Conservation (phyloP, 2,329 filamentous ascomycete genomes). For the Nemania bipapillata region DNA sequence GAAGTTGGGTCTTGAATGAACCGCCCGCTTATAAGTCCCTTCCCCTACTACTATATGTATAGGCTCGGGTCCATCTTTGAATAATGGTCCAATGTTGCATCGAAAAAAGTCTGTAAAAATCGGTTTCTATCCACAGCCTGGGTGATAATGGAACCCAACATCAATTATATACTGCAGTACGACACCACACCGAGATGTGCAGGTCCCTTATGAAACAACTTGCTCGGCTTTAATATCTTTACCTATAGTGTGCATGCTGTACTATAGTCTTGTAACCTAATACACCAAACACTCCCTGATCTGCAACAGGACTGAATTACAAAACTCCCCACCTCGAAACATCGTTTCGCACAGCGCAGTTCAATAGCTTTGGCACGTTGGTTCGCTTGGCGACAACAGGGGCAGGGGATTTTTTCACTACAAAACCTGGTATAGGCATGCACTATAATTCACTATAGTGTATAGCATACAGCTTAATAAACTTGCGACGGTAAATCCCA, state of each 20-base stretch:
- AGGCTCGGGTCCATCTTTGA: neutral
- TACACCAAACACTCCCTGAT: slow-evolving; percentile 5
- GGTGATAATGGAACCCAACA: neutral
- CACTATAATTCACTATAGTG: neutral
- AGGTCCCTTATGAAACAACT: slow-evolving; percentile 4
- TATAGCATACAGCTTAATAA: neutral
- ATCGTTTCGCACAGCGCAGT: slow-evolving; percentile 30
- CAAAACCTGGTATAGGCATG: slow-evolving; percentile 14
- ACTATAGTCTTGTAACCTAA: neutral
- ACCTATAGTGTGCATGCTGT: neutral
- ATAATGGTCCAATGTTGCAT: neutral
- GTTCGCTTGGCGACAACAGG: slow-evolving; percentile 26
- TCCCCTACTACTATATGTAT: neutral
- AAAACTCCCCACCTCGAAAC: slow-evolving; percentile 25
- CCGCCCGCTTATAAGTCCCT: neutral
- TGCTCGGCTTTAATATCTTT: neutral
- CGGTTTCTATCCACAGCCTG: neutral
- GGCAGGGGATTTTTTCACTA: slow-evolving; percentile 2
- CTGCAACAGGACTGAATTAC: slow-evolving; percentile 27
- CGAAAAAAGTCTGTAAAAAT: neutral
- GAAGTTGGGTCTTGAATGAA: neutral
- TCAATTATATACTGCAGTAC: neutral
- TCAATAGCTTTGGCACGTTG: slow-evolving; percentile 31
- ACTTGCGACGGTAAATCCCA: slow-evolving; percentile 2
- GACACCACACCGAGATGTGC: neutral